phyloP scores from a whole-genome alignment of 495 filamentous ascomycete genomes.

The Entonaema liquescens region DNA sequence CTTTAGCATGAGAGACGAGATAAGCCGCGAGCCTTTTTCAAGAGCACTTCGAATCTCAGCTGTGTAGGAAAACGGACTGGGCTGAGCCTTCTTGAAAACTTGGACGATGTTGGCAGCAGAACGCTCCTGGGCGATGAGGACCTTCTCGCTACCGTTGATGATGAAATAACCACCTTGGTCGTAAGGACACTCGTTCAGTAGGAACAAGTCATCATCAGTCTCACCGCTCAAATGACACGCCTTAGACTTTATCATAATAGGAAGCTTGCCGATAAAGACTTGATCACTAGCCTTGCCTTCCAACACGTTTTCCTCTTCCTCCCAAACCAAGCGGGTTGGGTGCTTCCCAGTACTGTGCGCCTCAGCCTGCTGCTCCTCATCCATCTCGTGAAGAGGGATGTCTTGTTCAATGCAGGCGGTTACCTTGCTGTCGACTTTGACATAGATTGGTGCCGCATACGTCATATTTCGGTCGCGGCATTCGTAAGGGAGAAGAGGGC shows the following conservation, averaged over 20 bases:
- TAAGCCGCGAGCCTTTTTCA: conserved; percentile 93
- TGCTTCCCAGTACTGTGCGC: conserved; percentile 57
- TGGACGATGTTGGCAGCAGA: conserved; percentile 98
- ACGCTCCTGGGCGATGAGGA: conserved; percentile 95
- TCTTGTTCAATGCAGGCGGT: conserved; percentile 81
- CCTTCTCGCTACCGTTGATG: conserved; percentile 99
- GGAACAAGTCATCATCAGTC: conserved; percentile 80
- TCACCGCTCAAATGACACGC: conserved; percentile 87
- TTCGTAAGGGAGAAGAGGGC: conserved; percentile 85
- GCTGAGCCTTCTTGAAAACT: conserved; percentile 95
- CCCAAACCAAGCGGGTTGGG: conserved; percentile 66
- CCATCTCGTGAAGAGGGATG: conserved; percentile 67
- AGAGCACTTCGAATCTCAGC: conserved; percentile 96
- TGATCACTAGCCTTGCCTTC: conserved; percentile 57
- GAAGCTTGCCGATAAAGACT: conserved; percentile 87
- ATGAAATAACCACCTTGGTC: conserved; percentile 99
- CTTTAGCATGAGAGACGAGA: conserved; percentile 89
- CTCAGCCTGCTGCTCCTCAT: conserved; percentile 65
- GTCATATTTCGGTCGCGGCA: conserved; percentile 94
- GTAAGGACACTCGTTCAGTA: conserved; percentile 94
- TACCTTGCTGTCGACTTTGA: conserved; percentile 80
- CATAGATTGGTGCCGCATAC: conserved; percentile 89
- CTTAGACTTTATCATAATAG: conserved; percentile 96
- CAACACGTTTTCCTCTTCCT: conserved; percentile 58
- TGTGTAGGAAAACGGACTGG: conserved; percentile 86